Conservation (phyloP, 2,329 filamentous ascomycete genomes). For the Laburnicola sp. region DNA sequence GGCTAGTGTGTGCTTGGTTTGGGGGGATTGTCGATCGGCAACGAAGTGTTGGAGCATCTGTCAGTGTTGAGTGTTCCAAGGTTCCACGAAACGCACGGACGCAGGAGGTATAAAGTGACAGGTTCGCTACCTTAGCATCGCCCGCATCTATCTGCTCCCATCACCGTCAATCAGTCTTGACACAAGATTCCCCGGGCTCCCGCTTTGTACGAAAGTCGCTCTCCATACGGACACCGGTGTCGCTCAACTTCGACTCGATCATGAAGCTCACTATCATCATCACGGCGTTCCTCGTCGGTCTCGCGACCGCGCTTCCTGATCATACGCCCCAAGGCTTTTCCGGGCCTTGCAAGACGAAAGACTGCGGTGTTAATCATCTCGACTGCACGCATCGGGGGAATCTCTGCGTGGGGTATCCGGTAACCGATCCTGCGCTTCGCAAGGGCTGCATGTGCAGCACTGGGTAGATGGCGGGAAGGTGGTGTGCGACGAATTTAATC, state of each 20-base stretch:
- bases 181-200: too few relatives aligned
- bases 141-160: not conserved
- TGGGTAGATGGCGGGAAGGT: slow-evolving; percentile 1
- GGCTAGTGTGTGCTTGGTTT: not conserved
- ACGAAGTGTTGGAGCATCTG: not conserved
- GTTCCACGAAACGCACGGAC: not conserved
- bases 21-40: not conserved
- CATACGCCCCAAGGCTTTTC: slow-evolving; percentile 19
- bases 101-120: not conserved
- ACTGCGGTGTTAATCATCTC: slow-evolving; percentile 13
- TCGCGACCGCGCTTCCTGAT: slow-evolving; percentile 17
- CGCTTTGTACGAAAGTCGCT: not conserved
- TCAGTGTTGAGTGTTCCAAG: not conserved
- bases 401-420: slow-evolving; percentile 19
- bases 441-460: slow-evolving; percentile 22
- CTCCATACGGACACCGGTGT: not conserved
- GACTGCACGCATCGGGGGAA: slow-evolving; percentile 11
- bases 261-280: slow-evolving; percentile 16
- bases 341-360: slow-evolving; percentile 16
- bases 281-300: slow-evolving; percentile 9
- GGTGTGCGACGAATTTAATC: too few relatives aligned
- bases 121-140: not conserved
- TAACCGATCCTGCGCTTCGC: slow-evolving; percentile 15
- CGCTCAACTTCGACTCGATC: not conserved
- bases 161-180: not conserved